These are phyloP conservation scores for Kwoniella dendrophila DNA, from an alignment of 768 basidiomycete species.

Conservation along the genomic window DNA sequence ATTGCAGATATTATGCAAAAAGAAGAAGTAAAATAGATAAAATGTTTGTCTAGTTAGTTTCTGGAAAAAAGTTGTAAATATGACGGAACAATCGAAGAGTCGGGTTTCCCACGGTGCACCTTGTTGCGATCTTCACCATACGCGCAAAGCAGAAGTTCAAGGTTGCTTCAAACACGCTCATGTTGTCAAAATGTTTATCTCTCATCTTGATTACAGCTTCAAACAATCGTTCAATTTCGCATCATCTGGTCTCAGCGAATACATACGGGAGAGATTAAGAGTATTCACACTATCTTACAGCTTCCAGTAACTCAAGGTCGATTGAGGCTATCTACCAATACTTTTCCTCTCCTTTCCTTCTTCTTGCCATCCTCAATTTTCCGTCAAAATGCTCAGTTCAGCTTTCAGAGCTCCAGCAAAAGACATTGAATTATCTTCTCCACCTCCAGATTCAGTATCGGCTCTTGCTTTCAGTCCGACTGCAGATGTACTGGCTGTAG, in stretches of 20 bases:
- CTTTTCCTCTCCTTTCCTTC: not conserved
- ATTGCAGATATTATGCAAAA: not conserved
- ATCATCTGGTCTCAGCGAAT: too few species aligned
- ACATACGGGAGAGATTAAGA: too few species aligned
- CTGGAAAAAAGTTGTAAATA: constrained; percentile 6
- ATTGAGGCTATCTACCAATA: not conserved
- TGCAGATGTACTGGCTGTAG: constrained; percentile 87
- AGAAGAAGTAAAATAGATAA: not conserved
- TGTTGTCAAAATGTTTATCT: not conserved
- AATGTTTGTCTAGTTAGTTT: not conserved
- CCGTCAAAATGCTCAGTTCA: constrained; percentile 30
- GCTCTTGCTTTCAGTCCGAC: constrained; percentile 78
- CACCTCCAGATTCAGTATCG: constrained; percentile 73
- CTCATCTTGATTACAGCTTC: too few species aligned
- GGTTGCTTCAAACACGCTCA: constrained; percentile 8
- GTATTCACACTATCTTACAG: too few species aligned
- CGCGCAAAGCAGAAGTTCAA: not conserved
- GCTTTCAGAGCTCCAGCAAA: constrained; percentile 31
- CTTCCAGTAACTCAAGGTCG: too few species aligned
- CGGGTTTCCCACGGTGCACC: constrained; percentile 22
- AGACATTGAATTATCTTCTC: constrained; percentile 42
- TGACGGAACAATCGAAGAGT: not conserved
- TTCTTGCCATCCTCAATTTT: not conserved
- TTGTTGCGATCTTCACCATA: not conserved
- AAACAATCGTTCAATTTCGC: too few species aligned